Percentiles rank a stretch among this genome's conserved stretches.
phyloP scores from a whole-genome alignment of 2,329 filamentous ascomycete genomes.

The Emericellopsis cladophorae region DNA sequence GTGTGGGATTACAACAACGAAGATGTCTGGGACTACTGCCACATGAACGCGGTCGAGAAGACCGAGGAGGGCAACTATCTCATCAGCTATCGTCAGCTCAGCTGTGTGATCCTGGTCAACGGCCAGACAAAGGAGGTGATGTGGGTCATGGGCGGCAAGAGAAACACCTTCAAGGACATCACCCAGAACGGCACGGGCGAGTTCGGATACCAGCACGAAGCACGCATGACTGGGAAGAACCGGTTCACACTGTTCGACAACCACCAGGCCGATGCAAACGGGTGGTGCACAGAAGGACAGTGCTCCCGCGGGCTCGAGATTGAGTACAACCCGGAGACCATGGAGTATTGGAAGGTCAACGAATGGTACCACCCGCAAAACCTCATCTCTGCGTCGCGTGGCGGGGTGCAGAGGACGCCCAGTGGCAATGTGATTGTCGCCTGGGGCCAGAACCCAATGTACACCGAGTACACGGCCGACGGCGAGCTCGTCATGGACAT shows the following conservation, averaged over 20 bases:
- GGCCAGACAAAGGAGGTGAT: constrained; percentile 14
- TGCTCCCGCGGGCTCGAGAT: constrained; percentile 13
- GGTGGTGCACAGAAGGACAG: constrained; percentile 7
- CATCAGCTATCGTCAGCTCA: constrained; percentile 19
- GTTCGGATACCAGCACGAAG: constrained; percentile 26
- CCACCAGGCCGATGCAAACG: constrained; percentile 15
- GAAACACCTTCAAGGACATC: constrained; percentile 20
- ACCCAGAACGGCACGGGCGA: constrained; percentile 15
- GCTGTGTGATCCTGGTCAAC: constrained; percentile 13
- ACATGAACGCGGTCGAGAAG: constrained; percentile 23
- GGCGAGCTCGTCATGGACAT: constrained; percentile 12
- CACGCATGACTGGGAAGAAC: constrained; percentile 13
- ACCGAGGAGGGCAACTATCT: constrained; percentile 21
- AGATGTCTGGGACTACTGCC: constrained; percentile 20
- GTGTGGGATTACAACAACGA: constrained; percentile 13
- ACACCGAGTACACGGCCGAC: constrained; percentile 13
- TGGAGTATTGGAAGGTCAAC: constrained; percentile 13
- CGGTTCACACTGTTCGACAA: constrained; percentile 25
- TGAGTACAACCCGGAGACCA: constrained; percentile 10
- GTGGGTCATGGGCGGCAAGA: constrained; percentile 21
- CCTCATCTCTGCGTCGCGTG: constrained; percentile 12
- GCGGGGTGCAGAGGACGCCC: constrained; percentile 11
- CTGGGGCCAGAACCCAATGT: constrained; percentile 14
- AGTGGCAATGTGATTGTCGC: constrained; percentile 13
- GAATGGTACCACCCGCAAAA: constrained; percentile 14